Percentiles rank a stretch among this genome's conserved stretches.
Evolutionary conservation across 179 eudicot species (phyloP).

Genomic region (Heliamphora pulchella): DNA sequence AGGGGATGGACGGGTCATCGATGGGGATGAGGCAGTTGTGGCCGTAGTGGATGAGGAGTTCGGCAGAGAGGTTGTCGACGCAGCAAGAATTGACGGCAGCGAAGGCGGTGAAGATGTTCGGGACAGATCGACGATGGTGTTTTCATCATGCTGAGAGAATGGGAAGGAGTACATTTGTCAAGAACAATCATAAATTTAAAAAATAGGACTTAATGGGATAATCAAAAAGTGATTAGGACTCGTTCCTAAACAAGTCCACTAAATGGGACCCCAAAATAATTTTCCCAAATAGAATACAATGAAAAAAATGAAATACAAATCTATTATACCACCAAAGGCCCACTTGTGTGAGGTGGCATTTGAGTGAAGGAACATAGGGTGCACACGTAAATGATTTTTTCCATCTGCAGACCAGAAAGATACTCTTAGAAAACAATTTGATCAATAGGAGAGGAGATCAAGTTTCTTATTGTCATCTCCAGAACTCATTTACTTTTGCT

Average conservation of each 20-base stretch:
- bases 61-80: slow-evolving; percentile 76
- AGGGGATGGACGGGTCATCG: slow-evolving; percentile 57
- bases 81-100: slow-evolving; percentile 48
- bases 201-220: too few species aligned
- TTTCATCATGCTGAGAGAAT: too few species aligned
- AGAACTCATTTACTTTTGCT: background rate
- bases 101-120: slow-evolving; percentile 68
- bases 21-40: slow-evolving; percentile 83
- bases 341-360: slow-evolving; percentile 36
- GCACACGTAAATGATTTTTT: slow-evolving; percentile 21
- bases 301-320: too few species aligned
- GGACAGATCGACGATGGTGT: slow-evolving; percentile 16
- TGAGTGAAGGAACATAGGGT: slow-evolving; percentile 33
- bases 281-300: too few species aligned
- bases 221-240: too few species aligned
- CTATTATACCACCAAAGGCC: slow-evolving; percentile 20
- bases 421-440: background rate
- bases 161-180: too few species aligned
- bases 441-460: background rate
- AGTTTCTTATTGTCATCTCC: slow-evolving; percentile 1
- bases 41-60: slow-evolving; percentile 69
- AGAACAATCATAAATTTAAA: too few species aligned
- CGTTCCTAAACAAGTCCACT: too few species aligned
- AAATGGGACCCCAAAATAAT: too few species aligned
- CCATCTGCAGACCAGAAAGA: slow-evolving; percentile 15